Evolutionary conservation across 768 basidiomycete genomes (phyloP), one percentile per base, ranked within the genome.

Genomic region (Leccinellum rugosiceps): DNA sequence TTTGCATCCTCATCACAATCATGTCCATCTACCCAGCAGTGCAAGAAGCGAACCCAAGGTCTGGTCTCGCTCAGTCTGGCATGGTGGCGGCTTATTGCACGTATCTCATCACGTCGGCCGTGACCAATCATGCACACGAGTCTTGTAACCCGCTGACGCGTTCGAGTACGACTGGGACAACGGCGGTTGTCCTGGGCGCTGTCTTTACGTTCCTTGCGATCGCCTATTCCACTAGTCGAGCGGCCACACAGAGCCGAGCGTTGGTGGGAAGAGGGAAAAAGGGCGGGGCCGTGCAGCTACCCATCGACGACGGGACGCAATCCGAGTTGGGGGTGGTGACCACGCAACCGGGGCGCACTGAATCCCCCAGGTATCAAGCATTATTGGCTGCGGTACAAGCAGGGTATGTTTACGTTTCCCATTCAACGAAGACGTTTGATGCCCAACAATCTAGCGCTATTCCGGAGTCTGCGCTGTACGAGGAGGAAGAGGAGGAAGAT

Each of bases 51-150:
- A 98, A 98, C 68, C 92, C 96, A 11, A 89, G 92, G 52, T 95
- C 93, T 9, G 97, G 97, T 4, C 83, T 99, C 6, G 94, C 94
- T 1, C 97, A 98, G 69, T 87, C 93, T 7, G 87, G 90, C 47
- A 95, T 98, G 90, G 96, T 99, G n/a, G 91, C 92, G 4, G 92
- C 87, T 2, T 99, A 99, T 72, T 97, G 92, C 76, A 94, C 94
- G 3, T 99, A 99, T 71, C 87, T 99, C 58, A 84, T 92, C 64
- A 89, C 92, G 30, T 94, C 92, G 17, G 97, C 97, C 4, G 86
- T 99, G 57, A 90, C 87, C 59, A 98, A 98, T 68, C 92, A 96
- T 74, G 84, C 85, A 8, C 89, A 95, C 65, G 79, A 84, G 54
- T 75, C 79, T 21, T 99, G 97, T 78, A 98, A 98, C 72, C 97